Percentiles rank a stretch among this genome's conserved stretches.
Evolutionary conservation across 306 rosid genomes (phyloP).

Genomic region (Begonia loranthoides): DNA sequence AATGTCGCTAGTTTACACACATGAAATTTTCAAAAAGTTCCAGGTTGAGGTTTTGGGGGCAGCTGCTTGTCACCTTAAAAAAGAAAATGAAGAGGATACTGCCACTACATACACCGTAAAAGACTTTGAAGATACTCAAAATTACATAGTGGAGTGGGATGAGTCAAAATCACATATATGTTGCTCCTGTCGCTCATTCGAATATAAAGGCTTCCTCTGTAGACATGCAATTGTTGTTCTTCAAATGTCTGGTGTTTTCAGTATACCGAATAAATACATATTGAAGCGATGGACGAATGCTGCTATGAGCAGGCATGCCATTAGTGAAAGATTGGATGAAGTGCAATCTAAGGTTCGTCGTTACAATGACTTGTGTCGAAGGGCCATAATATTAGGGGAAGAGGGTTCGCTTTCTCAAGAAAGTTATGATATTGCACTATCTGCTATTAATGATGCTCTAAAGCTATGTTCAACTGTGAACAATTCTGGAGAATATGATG

Average conservation of each 20-base stretch:
- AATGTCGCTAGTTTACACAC: constrained; percentile 10
- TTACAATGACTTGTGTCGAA: constrained; percentile 11
- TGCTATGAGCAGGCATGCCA: constrained; percentile 10
- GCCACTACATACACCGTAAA: constrained; percentile 9
- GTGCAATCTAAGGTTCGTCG: constrained; percentile 12
- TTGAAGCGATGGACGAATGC: constrained; percentile 14
- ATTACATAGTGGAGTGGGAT: constrained; percentile 10
- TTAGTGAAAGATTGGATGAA: constrained; percentile 11
- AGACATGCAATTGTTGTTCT: constrained; percentile 12
- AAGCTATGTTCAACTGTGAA: constrained; percentile 12
- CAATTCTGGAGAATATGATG: constrained; percentile 7
- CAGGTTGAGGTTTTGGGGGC: constrained; percentile 17
- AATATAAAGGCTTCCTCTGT: constrained; percentile 14
- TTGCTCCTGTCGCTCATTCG: constrained; percentile 13
- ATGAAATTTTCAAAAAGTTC: constrained; percentile 9
- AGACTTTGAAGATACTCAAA: constrained; percentile 14
- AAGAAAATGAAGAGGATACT: constrained; percentile 13
- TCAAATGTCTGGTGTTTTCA: constrained; percentile 17
- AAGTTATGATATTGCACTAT: constrained; percentile 13
- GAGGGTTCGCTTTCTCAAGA: constrained; percentile 17
- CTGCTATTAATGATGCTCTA: constrained; percentile 11
- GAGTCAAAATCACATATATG: constrained; percentile 9
- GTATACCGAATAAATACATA: constrained; percentile 12
- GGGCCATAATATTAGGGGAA: constrained; percentile 17
- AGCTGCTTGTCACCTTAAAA: constrained; percentile 15